Percentiles rank a stretch among this genome's conserved stretches.
Evolutionary conservation across 257 asterid genomes (phyloP).

Genomic region (Fraxinus excelsior): DNA sequence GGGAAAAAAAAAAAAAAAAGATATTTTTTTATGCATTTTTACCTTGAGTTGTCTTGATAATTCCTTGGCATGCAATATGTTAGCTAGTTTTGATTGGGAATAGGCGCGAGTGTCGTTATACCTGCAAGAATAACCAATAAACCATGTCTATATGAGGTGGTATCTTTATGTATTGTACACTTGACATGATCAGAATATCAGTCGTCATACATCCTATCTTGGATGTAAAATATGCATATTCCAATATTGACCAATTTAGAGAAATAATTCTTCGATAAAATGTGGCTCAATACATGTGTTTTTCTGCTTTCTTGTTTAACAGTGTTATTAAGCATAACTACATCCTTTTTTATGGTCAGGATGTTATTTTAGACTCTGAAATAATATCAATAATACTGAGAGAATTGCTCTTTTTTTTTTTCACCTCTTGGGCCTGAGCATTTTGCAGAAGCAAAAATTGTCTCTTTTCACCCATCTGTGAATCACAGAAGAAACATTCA

Average conservation of each 20-base stretch:
- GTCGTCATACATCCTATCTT: too few relatives aligned
- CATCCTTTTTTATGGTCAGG: neutral
- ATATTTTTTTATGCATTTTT: slow-evolving; percentile 10
- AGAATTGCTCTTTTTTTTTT: neutral
- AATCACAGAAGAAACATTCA: slow-evolving; percentile 83
- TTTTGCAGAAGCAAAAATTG: slow-evolving; percentile 52
- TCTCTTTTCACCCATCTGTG: slow-evolving; percentile 78
- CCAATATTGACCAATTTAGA: too few relatives aligned
- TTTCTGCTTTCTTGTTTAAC: neutral
- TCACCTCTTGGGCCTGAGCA: slow-evolving; percentile 76
- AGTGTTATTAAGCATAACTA: neutral
- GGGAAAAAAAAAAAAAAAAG: neutral
- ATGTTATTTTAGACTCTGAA: neutral
- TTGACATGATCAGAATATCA: too few relatives aligned
- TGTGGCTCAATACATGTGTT: neutral
- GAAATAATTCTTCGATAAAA: too few relatives aligned
- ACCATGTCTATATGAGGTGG: too few relatives aligned
- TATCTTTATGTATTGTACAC: too few relatives aligned
- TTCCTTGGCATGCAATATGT: slow-evolving; percentile 88
- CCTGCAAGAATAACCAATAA: slow-evolving; percentile 41
- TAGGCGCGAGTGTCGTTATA: slow-evolving; percentile 83
- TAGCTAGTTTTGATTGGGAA: slow-evolving; percentile 87
- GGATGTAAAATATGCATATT: too few relatives aligned
- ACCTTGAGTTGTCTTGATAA: slow-evolving; percentile 84
- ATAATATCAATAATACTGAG: too few relatives aligned